These are phyloP conservation scores for Paradendryphiella salina DNA, from an alignment of 2,329 filamentous ascomycete genomes.

Conservation along the genomic window DNA sequence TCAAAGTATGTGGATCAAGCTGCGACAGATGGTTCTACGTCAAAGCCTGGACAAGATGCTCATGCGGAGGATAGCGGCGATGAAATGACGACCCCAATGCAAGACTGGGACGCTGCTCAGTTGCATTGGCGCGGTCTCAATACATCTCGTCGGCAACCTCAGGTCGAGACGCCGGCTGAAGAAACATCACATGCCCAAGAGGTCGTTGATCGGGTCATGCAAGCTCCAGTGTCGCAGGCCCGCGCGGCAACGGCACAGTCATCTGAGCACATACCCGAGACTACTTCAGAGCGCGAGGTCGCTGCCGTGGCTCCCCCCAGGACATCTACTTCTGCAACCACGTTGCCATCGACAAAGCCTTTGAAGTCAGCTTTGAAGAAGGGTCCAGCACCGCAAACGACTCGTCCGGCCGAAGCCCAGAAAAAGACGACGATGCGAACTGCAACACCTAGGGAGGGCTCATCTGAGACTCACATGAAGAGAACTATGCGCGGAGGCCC, in stretches of 20 bases:
- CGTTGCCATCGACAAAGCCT: constrained; percentile 36
- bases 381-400: constrained; percentile 29
- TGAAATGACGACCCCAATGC: constrained; percentile 21
- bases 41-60: constrained; percentile 18
- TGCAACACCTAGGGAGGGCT: constrained; percentile 6
- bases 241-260: constrained; percentile 2
- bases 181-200: constrained; percentile 3
- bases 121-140: constrained; percentile 71
- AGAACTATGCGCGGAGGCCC: constrained; percentile 39
- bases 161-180: constrained; percentile 10
- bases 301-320: constrained; percentile 8
- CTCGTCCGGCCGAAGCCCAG: constrained; percentile 16
- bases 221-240: constrained; percentile 18
- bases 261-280: constrained; percentile 4
- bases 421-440: constrained; percentile 14
- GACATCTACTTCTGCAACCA: constrained; percentile 11
- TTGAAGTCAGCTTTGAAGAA: constrained; percentile 50
- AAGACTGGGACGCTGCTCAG: constrained; percentile 70
- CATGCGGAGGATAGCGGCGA: constrained; percentile 11
- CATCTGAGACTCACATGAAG: constrained; percentile 38
- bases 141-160: constrained; percentile 58
- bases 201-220: constrained; percentile 12
- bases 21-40: constrained; percentile 16
- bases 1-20: constrained; percentile 32
- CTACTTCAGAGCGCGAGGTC: constrained; percentile 5